Evolutionary conservation across 352 stramenopile genomes (phyloP).

Genomic region (Pythium plurisporium): DNA sequence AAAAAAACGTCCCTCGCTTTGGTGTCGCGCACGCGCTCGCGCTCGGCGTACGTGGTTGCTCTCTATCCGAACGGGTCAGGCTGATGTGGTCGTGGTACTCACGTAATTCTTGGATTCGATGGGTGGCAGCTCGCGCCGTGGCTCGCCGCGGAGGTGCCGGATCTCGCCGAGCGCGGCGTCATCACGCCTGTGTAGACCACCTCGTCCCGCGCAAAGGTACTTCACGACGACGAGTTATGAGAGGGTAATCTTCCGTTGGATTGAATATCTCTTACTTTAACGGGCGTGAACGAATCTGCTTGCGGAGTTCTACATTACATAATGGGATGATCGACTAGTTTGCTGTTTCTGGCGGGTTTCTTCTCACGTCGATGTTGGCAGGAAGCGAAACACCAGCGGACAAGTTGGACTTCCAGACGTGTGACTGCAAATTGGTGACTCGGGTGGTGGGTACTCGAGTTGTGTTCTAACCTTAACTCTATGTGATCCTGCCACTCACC

Average conservation of each 20-base stretch:
- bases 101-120: neutral
- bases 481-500: neutral
- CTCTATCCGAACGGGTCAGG: neutral
- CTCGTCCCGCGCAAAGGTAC: too few species aligned
- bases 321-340: neutral
- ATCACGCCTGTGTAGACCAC: slow-evolving; percentile 70
- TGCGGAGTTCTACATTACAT: neutral
- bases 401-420: neutral
- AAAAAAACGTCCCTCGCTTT: slow-evolving; percentile 86
- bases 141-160: slow-evolving; percentile 82
- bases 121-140: slow-evolving; percentile 68
- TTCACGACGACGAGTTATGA: too few species aligned
- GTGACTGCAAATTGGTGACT: neutral
- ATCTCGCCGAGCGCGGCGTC: slow-evolving; percentile 74
- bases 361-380: neutral
- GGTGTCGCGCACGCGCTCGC: slow-evolving; percentile 81
- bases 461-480: slow-evolving; percentile 12
- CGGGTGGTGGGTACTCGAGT: too few species aligned
- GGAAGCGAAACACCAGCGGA: neutral
- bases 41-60: slow-evolving; percentile 49
- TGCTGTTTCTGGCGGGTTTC: neutral
- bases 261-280: slow-evolving; percentile 5
- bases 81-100: neutral
- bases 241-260: slow-evolving; percentile 24
- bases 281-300: neutral